Conservation (phyloP, 345 rosid genomes). For the Melaleuca quinquenervia region DNA sequence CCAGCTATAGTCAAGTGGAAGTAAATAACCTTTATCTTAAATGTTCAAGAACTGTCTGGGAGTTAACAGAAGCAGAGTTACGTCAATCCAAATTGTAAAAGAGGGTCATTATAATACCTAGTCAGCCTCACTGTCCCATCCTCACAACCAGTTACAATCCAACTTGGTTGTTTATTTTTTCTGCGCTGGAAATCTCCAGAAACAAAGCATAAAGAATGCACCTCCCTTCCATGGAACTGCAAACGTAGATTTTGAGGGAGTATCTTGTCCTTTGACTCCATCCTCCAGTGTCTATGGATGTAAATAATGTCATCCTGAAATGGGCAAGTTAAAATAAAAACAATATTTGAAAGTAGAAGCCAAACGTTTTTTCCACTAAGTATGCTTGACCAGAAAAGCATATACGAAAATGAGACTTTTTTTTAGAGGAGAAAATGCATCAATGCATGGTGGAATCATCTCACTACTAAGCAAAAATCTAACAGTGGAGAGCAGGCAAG, state of each 20-base stretch:
- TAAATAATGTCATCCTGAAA: slow-evolving; percentile 77
- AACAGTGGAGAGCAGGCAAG: neutral
- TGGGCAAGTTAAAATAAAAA: neutral
- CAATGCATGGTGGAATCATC: neutral
- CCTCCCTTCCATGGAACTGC: slow-evolving; percentile 95
- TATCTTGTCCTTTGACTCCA: slow-evolving; percentile 29
- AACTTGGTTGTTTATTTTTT: slow-evolving; percentile 34
- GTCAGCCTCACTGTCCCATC: slow-evolving; percentile 98
- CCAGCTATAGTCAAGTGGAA: neutral
- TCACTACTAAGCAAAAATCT: neutral
- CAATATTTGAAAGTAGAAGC: neutral
- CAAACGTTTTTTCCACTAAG: neutral
- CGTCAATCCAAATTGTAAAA: neutral
- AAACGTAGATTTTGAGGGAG: slow-evolving; percentile 63
- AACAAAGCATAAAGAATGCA: slow-evolving; percentile 81
- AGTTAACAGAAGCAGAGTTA: neutral
- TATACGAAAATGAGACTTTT: neutral
- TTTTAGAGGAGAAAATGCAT: neutral
- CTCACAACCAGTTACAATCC: slow-evolving; percentile 97
- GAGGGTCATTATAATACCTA: slow-evolving; percentile 28
- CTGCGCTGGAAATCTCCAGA: slow-evolving; percentile 21
- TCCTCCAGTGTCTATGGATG: slow-evolving; percentile 56
- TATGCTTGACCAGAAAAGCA: neutral
- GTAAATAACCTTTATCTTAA: neutral
- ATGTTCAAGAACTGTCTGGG: neutral